A percentile compares a stretch with the other conserved stretches of the same genome.
These are phyloP conservation scores for Serendipita sp. DNA, from an alignment of 768 basidiomycete species.

Conservation along the genomic window DNA sequence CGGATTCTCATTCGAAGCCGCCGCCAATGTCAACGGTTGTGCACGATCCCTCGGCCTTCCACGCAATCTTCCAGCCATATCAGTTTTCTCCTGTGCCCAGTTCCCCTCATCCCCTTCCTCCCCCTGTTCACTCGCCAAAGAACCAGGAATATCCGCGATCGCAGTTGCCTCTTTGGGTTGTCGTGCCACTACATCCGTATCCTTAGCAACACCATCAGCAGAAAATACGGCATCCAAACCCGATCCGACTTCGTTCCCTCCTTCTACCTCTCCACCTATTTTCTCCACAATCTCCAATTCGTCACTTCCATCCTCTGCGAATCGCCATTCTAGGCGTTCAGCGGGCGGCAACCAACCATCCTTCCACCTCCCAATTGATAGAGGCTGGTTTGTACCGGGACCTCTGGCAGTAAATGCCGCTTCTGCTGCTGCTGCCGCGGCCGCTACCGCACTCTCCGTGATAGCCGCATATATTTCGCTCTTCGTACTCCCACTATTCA, in stretches of 20 bases:
- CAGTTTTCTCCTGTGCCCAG: neutral
- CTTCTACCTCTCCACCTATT: neutral
- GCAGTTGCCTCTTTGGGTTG: too few species aligned
- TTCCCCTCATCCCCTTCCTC: neutral
- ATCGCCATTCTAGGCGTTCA: neutral
- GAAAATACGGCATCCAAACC: too few species aligned
- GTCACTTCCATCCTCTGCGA: conserved; percentile 1
- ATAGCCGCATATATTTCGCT: too few species aligned
- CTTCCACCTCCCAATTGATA: neutral
- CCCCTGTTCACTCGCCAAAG: too few species aligned
- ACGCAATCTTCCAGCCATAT: neutral
- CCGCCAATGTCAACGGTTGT: neutral
- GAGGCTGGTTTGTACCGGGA: neutral
- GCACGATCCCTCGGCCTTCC: neutral
- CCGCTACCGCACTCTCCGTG: neutral
- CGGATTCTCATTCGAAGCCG: neutral
- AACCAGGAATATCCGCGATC: too few species aligned
- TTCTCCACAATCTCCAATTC: conserved; percentile 3
- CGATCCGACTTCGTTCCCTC: too few species aligned
- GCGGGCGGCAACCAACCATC: conserved; percentile 1
- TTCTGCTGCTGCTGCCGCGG: neutral
- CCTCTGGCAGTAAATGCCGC: too few species aligned
- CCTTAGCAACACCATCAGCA: too few species aligned
- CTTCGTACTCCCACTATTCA: too few species aligned
- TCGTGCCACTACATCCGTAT: too few species aligned